A percentile compares a stretch with the other conserved stretches of the same genome.
phyloP scores from a whole-genome alignment of 2,329 filamentous ascomycete species.

The Juglanconis sp. region DNA sequence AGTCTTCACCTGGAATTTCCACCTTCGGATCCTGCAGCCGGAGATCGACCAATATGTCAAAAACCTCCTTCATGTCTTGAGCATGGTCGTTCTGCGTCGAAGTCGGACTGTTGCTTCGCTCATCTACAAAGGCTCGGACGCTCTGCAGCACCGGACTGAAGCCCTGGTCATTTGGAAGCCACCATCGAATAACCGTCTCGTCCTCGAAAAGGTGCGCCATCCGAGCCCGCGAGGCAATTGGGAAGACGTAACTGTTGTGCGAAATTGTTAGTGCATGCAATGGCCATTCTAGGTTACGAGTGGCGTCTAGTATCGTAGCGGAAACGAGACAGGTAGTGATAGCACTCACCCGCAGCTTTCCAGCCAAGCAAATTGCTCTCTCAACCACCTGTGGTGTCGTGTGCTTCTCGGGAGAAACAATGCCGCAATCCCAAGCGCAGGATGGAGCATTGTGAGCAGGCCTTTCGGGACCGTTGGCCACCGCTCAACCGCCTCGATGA shows the following conservation, averaged over 20 bases:
- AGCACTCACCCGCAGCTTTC: slow-evolving; percentile 72
- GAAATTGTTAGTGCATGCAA: neutral
- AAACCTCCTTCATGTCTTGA: slow-evolving; percentile 72
- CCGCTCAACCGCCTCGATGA: slow-evolving; percentile 74
- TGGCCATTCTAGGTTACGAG: neutral
- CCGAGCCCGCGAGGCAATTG: slow-evolving; percentile 66
- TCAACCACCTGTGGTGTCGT: slow-evolving; percentile 73
- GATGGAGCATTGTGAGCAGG: slow-evolving; percentile 68
- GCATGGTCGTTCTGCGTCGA: slow-evolving; percentile 62
- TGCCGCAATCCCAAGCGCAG: slow-evolving; percentile 70
- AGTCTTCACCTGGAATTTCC: slow-evolving; percentile 22
- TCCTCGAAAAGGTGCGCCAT: slow-evolving; percentile 76
- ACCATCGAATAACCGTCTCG: slow-evolving; percentile 74
- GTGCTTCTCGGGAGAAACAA: slow-evolving; percentile 77
- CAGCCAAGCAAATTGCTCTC: slow-evolving; percentile 72
- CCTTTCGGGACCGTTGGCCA: slow-evolving; percentile 71
- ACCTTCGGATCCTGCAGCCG: neutral
- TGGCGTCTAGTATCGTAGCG: neutral
- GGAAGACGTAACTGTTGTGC: slow-evolving; percentile 72
- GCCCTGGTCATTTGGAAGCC: slow-evolving; percentile 80
- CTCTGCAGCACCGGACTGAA: slow-evolving; percentile 71
- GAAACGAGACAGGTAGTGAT: slow-evolving; percentile 1
- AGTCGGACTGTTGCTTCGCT: slow-evolving; percentile 63
- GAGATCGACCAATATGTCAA: slow-evolving; percentile 43
- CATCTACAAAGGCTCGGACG: slow-evolving; percentile 77